phyloP scores from a whole-genome alignment of 192 early-diverging fungal species.

The Backusella parvicylindrica region DNA sequence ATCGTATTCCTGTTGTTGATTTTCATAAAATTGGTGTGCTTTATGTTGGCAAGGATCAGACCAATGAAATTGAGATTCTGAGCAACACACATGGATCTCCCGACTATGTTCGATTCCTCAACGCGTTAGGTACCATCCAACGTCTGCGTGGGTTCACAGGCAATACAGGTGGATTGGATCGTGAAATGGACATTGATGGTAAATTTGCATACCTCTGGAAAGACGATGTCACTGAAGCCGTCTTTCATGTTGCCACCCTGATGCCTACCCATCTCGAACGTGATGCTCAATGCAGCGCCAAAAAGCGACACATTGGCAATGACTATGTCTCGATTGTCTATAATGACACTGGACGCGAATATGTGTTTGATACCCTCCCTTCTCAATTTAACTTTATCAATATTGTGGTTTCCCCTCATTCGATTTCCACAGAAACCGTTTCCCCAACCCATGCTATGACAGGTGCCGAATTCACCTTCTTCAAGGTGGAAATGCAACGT shows the following conservation, averaged over 20 bases:
- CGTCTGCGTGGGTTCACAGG: constrained; percentile 54
- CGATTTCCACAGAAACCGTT: constrained; percentile 23
- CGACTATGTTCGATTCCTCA: constrained; percentile 85
- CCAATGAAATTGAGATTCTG: constrained; percentile 81
- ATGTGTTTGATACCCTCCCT: constrained; percentile 86
- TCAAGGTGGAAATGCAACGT: constrained; percentile 61
- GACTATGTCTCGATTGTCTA: constrained; percentile 94
- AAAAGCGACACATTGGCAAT: constrained; percentile 97
- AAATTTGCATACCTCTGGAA: constrained; percentile 77
- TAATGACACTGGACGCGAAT: constrained; percentile 83
- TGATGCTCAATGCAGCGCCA: constrained; percentile 76
- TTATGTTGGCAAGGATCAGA: constrained; percentile 87
- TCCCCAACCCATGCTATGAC: background rate
- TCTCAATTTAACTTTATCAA: constrained; percentile 96
- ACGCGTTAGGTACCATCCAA: constrained; percentile 72
- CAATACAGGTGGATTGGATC: constrained; percentile 87
- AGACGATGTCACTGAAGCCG: constrained; percentile 81
- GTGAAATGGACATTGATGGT: constrained; percentile 80
- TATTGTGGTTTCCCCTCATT: constrained; percentile 85
- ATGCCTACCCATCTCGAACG: constrained; percentile 80
- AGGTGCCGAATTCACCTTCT: constrained; percentile 44
- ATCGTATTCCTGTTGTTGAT: constrained; percentile 86
- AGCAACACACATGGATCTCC: constrained; percentile 84
- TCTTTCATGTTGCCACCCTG: constrained; percentile 92
- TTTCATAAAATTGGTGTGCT: constrained; percentile 95